Evolutionary conservation across 2,329 filamentous ascomycete species (phyloP).

Genomic region (Fusarium sp.): DNA sequence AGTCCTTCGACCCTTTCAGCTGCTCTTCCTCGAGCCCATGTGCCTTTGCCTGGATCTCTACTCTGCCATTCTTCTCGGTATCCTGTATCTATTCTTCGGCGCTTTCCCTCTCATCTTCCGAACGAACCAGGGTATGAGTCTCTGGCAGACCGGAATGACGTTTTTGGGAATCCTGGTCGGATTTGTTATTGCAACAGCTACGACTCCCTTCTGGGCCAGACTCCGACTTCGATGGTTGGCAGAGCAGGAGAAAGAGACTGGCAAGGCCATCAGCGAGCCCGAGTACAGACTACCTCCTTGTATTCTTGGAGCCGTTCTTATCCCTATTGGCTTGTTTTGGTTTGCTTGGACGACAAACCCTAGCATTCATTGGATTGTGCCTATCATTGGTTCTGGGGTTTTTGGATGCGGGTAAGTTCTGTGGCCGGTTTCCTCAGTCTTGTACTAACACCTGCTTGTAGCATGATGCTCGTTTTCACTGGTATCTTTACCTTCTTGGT

Average conservation of each 20-base stretch:
- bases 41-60: constrained; percentile 80
- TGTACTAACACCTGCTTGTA: background rate
- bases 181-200: background rate
- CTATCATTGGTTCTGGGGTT: constrained; percentile 23
- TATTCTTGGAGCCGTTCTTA: constrained; percentile 22
- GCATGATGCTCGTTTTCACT: constrained; percentile 21
- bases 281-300: constrained; percentile 23
- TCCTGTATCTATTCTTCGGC: constrained; percentile 87
- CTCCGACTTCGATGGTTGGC: constrained; percentile 8
- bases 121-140: constrained; percentile 75
- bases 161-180: constrained; percentile 33
- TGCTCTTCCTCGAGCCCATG: constrained; percentile 83
- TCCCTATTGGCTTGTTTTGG: constrained; percentile 31
- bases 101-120: constrained; percentile 83
- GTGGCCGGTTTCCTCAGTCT: fast-evolving
- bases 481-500: constrained; percentile 37
- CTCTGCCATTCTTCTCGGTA: constrained; percentile 81
- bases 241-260: constrained; percentile 12
- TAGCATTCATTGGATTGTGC: constrained; percentile 29
- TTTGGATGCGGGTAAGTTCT: constrained; percentile 34
- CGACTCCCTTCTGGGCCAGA: constrained; percentile 25
- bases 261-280: constrained; percentile 13
- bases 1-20: constrained; percentile 73
- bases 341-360: constrained; percentile 30
- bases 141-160: constrained; percentile 62